A percentile compares a stretch with the other conserved stretches of the same genome.
Conservation (phyloP, 345 rosid species). For the Syzygium oleosum region DNA sequence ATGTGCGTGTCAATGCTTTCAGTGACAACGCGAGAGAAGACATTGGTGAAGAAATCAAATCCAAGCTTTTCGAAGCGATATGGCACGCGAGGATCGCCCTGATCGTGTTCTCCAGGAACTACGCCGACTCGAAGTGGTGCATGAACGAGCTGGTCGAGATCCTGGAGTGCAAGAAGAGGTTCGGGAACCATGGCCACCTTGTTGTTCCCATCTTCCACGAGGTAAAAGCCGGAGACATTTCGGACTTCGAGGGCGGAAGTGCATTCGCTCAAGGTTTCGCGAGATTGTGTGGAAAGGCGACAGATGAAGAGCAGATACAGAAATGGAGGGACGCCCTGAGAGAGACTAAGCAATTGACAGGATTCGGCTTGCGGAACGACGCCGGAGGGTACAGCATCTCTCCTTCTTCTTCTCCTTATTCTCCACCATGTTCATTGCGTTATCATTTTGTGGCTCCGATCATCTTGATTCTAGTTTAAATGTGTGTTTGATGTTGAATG, state of each 20-base stretch:
- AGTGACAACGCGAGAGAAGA: neutral
- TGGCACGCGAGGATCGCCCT: neutral
- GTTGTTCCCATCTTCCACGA: neutral
- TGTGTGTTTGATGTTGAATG: too few relatives aligned
- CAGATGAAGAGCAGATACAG: neutral
- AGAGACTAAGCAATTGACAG: neutral
- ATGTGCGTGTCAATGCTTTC: neutral
- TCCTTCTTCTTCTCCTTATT: too few relatives aligned
- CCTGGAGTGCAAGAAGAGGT: neutral
- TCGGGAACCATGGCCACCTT: fast-evolving
- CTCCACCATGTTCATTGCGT: neutral
- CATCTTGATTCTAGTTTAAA: too few relatives aligned
- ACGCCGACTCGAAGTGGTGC: neutral
- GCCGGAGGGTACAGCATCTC: neutral
- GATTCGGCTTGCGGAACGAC: neutral
- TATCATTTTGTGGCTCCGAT: neutral
- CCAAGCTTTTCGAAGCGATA: neutral
- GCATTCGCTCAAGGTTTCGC: neutral
- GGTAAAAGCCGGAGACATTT: neutral
- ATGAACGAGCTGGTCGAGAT: neutral
- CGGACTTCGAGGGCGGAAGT: neutral
- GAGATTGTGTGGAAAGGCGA: neutral
- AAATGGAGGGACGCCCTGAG: neutral
- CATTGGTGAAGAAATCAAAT: neutral
- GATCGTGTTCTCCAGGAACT: neutral